Evolutionary conservation across 2,329 filamentous ascomycete genomes (phyloP), one percentile per base, ranked within the genome.

Genomic region (Proliferodiscus dingleyae): DNA sequence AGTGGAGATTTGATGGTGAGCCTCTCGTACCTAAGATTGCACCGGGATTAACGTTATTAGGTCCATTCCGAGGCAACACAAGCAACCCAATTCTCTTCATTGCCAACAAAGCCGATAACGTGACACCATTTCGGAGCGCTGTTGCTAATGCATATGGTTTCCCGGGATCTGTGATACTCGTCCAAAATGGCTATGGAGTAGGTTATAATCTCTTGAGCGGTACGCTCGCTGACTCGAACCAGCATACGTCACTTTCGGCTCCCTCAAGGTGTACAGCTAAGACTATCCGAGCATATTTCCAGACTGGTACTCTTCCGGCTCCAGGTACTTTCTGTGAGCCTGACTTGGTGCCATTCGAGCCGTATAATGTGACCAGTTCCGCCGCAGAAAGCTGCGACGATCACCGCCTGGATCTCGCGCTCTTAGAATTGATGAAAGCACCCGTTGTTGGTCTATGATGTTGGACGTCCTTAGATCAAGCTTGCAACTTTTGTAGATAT

Each of bases 111-210:
- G 61, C 61, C 13, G 66, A 67, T 38, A 67, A 67, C 29, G 57
- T 67, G 10, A 56, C 64, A 6, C 65, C 65, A 0, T 52, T 65
- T 4, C 43, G 60, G 9, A 64, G 61, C 29, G 64, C 65, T 0
- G 45, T 45, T 2, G 55, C 55, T 16, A 66, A 66, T 36, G 56
- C 63, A 2, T 44, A 49, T 3, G 55, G 66, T 0, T 77, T 77
- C 41, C 64, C 65, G 0, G 67, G 65, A 11, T 74, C 72, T 0
- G 65, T 67, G 0, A 61, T 78, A 5, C 57, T 78, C 21, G 64
- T 70, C 10, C 72, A 75, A 53, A 71, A 76, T 36, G 70, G 70
- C 1, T 77, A 72, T 32, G 75, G 75, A 4, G 73, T 74, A 64
- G 61, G 70, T 18, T 18, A 9, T 61, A 8, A 4, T 7, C 13